Base-by-base conservation (phyloP, 2,329 filamentous ascomycete genomes). In the Monilinia fructicola region DNA sequence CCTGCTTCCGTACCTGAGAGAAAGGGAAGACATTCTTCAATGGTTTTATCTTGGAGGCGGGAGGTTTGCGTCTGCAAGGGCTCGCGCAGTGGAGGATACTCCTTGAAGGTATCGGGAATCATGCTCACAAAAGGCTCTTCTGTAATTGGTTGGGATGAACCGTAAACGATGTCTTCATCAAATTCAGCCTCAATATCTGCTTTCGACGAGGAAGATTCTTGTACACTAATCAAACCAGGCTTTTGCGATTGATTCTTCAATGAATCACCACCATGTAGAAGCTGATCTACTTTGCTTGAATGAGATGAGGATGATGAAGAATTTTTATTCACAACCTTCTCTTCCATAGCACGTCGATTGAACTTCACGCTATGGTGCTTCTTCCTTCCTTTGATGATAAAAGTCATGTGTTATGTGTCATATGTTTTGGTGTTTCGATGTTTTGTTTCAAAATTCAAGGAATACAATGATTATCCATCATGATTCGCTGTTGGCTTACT, bases 21-120 rank as follows among this genome's bases (percentile, higher is more conserved):
- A 70, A 88, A 89, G 0, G 90, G 88, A 40, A 93, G 78, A 73
- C 91, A 91, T 73, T 85, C 83, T 48, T 86, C 78, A 65, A 92
- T 80, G 0, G 90, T 94, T 66, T 86, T 81, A 67, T 89, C 84
- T 77, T 96, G 92, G 38, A 85, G 76, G 60, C 78, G 76, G 1
- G 90, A 92, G 31, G 90, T 91, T 68, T 85, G 80, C 5, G 93
- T 95, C 59, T 79, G 76, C 61, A 93, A 81, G 21, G 74, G 70
- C 74, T 96, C 93, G 65, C 80, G 81, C 71, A 96, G 85, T 23
- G 82, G 81, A 16, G 90, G 88, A 52, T 79, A 78, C 21, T 76
- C 77, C 10, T 81, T 85, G 77, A 88, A 90, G 66, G 90, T 78
- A 56, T 80, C 79, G 23, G 87, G 85, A 40, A 88, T 73, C 68